Evolutionary conservation across 2,329 filamentous ascomycete species (phyloP), one percentile per base, ranked within the genome.

Genomic region (Colletotrichum echinochloae): DNA sequence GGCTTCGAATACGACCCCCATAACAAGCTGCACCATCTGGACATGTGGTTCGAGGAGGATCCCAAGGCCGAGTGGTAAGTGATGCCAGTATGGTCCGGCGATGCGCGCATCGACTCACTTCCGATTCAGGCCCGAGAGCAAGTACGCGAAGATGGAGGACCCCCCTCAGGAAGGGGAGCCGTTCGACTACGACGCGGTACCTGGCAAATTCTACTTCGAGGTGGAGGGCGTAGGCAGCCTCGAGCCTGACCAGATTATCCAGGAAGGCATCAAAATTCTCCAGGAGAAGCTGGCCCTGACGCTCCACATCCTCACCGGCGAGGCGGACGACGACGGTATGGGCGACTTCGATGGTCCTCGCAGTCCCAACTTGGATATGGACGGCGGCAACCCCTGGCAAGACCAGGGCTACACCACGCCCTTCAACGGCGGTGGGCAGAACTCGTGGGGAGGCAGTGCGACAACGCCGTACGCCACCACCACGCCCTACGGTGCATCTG

Each of bases 1-100:
- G 95, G 94, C 30, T 99, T 99, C 79, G 96, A 99, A 82, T 99
- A 99, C 81, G 96, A 99, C 80, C 96, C 96, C 71, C 93, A 97
- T 81, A 99, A 99, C 84, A 98, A 97, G 83, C 85, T 99, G 74
- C 89, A 91, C 74, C 96, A 99, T 82, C 87, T 96, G 66, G 94
- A 97, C 77, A 90, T 97, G 81, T 99, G 96, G 96, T 98, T 94
- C 79, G 96, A 99, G 85, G 89, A 91, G 75, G 92, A 97, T 81
- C 83, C 93, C 1, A 87, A 89, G 70, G 88, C 90, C 77, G 95
- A 98, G 86, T 98, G 95, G 95, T 97, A 84, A 81, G 90, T 83
- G 16, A 37, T 18, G 5, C 28, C 52, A n/a, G 11, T 5, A 11
- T 23, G 33, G n/a, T 26, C 39, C 30, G 28, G 44, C 28, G 37